Evolutionary conservation across 2,329 filamentous ascomycete genomes (phyloP), one percentile per base, ranked within the genome.

Genomic region (Cytospora piceicola): DNA sequence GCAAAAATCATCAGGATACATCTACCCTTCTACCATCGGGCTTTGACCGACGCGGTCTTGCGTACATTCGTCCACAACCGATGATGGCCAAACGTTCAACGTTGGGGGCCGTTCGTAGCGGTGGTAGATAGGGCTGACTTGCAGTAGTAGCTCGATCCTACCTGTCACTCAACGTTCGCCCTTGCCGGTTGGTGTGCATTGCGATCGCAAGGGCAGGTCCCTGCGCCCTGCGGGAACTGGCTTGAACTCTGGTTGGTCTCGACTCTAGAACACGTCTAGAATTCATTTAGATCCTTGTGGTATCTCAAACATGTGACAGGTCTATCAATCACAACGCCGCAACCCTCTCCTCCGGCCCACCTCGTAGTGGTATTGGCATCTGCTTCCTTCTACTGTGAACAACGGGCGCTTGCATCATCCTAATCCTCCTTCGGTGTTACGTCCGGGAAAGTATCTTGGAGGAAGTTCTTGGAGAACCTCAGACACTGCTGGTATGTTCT

Each of bases 401-500:
- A 52, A 34, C 4, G 20, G 7, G 24, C 20, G 9, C 14, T 22
- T n/a, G 8, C 24, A 7, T 6, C 27, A 15, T 66, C 67, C 65
- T 61, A 67, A 63, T 71, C 42, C 56, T 66, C 57, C 5, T 54
- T 39, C 57, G 65, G 53, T 59, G 73, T 66, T 52, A 75, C 71
- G 59, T 78, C 73, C 1, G 79, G 78, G 64, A 88, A 79, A 36
- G 87, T 80, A 55, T 88, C 82, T 72, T 84, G 82, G 69, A 97
- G 72, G 72, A 97, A 93, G 63, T 90, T 93, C 74, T 83, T 84
- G 2, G 91, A 89, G 75, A 96, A 97, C 68, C 90, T 82, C 67
- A 83, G 80, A 69, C 90, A 90, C 82, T 97, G 94, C 78, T 94
- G 88, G 77, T 91, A 98, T n/a, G 93, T 92, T 73, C 84, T 86